These are phyloP conservation scores for Coemansia javaensis DNA, from an alignment of 192 early-diverging fungal species.

Conservation along the genomic window DNA sequence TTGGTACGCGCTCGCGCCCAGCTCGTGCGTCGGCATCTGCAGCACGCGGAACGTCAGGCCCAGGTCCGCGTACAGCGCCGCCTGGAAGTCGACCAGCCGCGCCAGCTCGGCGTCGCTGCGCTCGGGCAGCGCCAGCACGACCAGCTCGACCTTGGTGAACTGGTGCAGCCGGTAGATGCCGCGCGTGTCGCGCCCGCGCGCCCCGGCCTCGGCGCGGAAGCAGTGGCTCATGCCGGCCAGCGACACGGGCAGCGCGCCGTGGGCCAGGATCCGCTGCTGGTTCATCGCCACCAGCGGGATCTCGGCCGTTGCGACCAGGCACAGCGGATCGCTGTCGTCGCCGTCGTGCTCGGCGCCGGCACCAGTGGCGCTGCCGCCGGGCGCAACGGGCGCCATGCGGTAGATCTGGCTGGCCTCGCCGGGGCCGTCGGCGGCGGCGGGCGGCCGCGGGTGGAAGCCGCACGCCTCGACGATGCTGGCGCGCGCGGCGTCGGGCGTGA, in stretches of 20 bases:
- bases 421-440: not conserved
- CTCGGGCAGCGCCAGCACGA: constrained; percentile 62
- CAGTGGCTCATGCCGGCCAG: constrained; percentile 78
- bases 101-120: constrained; percentile 65
- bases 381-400: constrained; percentile 51
- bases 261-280: constrained; percentile 58
- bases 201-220: constrained; percentile 88
- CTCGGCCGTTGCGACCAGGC: constrained; percentile 84
- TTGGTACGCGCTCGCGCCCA: constrained; percentile 84
- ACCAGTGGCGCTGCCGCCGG: no score
- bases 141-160: constrained; percentile 91
- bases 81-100: constrained; percentile 70
- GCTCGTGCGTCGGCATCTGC: constrained; percentile 89
- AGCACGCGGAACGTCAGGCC: constrained; percentile 74
- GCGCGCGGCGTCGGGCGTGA: constrained; percentile 79
- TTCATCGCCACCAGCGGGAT: constrained; percentile 86
- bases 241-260: constrained; percentile 61
- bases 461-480: constrained; percentile 77
- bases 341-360: not conserved
- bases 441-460: constrained; percentile 78
- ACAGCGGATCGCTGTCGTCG: constrained; percentile 52
- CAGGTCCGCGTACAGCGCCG: constrained; percentile 66
- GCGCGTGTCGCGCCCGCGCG: constrained; percentile 75
- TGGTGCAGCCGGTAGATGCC: constrained; percentile 93
- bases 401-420: constrained; percentile 85